These are phyloP conservation scores for Suillus ampliporus DNA, from an alignment of 768 basidiomycete species.

Conservation along the genomic window DNA sequence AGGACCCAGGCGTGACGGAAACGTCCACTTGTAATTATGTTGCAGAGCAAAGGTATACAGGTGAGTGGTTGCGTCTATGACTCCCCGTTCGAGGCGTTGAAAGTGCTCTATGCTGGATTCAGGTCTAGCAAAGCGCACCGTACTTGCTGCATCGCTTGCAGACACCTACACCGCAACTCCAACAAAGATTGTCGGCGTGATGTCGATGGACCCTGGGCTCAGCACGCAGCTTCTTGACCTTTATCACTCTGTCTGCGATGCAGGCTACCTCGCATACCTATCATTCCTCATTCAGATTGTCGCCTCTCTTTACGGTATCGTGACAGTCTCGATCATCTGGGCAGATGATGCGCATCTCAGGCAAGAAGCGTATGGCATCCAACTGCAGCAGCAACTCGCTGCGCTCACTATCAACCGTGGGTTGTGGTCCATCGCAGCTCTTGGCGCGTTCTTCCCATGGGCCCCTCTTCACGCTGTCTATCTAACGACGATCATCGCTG, in stretches of 20 bases:
- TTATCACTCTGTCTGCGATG: conserved; percentile 5
- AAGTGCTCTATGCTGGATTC: neutral
- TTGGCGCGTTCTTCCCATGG: conserved; percentile 1
- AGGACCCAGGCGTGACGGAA: neutral
- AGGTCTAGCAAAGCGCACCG: conserved; percentile 5
- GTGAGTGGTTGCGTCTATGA: neutral
- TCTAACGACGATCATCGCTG: conserved; percentile 2
- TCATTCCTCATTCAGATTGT: neutral
- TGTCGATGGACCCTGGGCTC: conserved; percentile 11
- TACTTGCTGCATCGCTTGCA: conserved; percentile 10
- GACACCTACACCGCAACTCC: conserved; percentile 2
- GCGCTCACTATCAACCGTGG: conserved; percentile 10
- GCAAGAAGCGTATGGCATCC: conserved; percentile 2
- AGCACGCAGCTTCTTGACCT: conserved; percentile 9
- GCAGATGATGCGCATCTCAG: conserved; percentile 2
- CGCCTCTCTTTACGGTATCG: conserved; percentile 8
- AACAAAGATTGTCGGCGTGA: neutral
- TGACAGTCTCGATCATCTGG: conserved; percentile 9
- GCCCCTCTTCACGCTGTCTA: conserved; percentile 8
- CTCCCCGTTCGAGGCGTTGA: neutral
- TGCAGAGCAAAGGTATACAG: conserved; percentile 9
- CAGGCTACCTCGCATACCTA: neutral
- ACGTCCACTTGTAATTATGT: conserved; percentile 8
- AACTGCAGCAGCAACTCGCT: conserved; percentile 7
- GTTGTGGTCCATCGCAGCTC: conserved; percentile 9